Base-by-base conservation (phyloP, 176 grass and related monocot genomes). In the Poa annua region DNA sequence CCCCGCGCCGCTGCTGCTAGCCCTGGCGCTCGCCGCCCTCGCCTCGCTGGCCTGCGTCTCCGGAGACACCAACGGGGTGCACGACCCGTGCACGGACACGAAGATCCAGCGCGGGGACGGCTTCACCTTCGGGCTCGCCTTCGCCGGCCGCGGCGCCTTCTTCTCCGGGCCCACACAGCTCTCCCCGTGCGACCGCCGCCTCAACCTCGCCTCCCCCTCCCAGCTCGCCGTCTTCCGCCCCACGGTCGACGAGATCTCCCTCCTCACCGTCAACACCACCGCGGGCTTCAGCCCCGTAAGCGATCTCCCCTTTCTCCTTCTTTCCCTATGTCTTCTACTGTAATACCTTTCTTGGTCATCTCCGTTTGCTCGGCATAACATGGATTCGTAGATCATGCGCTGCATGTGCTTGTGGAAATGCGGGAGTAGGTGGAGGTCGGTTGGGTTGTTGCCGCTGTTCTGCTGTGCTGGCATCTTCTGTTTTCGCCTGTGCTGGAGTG, bases 181-280 rank as follows among this genome's bases (percentile, higher is more conserved):
- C 14, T 99, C 97, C 52, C 96, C 97, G 26, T 99, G 97, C 89
- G 97, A 99, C 74, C 83, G 87, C 77, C 97, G 93, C 80, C 97
- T 99, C 80, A 66, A 83, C 70, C 93, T 96, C 67, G 79, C 70
- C 6, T 69, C 87, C 56, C 52, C 83, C 25, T 71, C 68, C 6
- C 89, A 96, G 89, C 93, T 99, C 62, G 83, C 92, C 69, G 71
- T 96, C 73, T 99, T 99, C 91, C 97, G 97, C 56, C 93, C 97
- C 87, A 96, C 86, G 88, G 86, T 99, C 51, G 97, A 99, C 78
- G 93, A 99, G 91, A 99, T 99, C 87, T 94, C 97, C 29, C 97
- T 99, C 17, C 97, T 99, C 89, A 99, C 97, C 64, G 51, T 96
- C 88, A 96, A 99, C 77, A 96, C 96, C 53, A 99, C 96, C 42